Conservation (phyloP, 306 rosid species). For the Boehmeria nivea region DNA sequence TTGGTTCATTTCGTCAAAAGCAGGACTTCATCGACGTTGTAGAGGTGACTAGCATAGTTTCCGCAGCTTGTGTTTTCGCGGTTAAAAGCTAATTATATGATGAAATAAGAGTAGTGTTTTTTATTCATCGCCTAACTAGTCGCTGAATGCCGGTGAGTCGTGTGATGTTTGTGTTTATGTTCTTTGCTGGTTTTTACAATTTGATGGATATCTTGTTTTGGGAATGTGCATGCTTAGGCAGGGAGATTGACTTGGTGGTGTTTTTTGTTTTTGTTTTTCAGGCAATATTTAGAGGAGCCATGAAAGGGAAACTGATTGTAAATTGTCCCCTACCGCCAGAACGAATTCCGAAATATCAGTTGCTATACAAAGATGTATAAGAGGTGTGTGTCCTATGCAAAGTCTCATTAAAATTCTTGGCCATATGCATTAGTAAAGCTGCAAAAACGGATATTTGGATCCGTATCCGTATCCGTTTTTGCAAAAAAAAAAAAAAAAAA, state of each 20-base stretch:
- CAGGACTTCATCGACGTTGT: slow-evolving; percentile 46
- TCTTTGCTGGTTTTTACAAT: background rate
- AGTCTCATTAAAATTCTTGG: no score
- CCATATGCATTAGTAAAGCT: no score
- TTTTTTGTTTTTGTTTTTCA: slow-evolving; percentile 26
- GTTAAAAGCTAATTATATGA: no score
- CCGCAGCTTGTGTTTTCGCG: no score
- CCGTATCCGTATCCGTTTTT: no score
- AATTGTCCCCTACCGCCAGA: slow-evolving; percentile 65
- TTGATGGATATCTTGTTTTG: slow-evolving; percentile 9
- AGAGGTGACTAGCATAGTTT: slow-evolving; percentile 20
- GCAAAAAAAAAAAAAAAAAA: no score
- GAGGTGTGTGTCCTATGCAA: background rate
- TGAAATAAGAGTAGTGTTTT: no score
- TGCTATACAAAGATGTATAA: slow-evolving; percentile 64
- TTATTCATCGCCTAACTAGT: no score
- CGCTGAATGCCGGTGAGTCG: no score
- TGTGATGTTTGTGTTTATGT: background rate
- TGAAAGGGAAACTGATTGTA: slow-evolving; percentile 87
- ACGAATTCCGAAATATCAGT: slow-evolving; percentile 58
- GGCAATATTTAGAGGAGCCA: slow-evolving; percentile 82
- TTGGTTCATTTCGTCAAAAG: slow-evolving; percentile 36
- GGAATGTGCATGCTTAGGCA: slow-evolving; percentile 1
- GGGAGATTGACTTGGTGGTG: slow-evolving; percentile 1
- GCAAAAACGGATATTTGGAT: no score